Evolutionary conservation across 164 flowering plant genomes (phyloP).

Genomic region (Malania oleifera): DNA sequence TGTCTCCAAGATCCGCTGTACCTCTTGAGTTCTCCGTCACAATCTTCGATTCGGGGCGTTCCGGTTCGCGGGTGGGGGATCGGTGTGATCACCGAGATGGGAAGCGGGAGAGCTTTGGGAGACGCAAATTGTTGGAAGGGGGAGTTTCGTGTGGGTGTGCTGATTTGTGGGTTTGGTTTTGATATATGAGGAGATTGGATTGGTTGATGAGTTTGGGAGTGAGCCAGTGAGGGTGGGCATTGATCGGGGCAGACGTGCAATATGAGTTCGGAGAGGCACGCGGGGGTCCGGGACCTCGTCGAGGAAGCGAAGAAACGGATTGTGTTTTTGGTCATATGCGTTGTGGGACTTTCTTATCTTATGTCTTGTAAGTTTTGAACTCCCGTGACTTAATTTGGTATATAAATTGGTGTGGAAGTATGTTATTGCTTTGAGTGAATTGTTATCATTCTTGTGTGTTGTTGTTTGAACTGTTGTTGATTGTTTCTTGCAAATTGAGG

Average conservation of each 20-base stretch:
- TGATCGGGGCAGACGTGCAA: constrained; percentile 7
- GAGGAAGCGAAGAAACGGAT: constrained; percentile 95
- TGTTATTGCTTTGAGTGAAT: background rate
- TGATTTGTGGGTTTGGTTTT: background rate
- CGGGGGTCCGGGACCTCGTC: constrained; percentile 60
- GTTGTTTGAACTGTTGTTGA: background rate
- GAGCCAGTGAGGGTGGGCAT: constrained; percentile 2
- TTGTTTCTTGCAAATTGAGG: background rate
- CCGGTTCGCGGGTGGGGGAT: too few relatives aligned
- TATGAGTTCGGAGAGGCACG: constrained; percentile 59
- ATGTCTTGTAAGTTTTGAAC: constrained; percentile 76
- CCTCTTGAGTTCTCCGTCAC: background rate
- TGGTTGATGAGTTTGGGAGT: constrained; percentile 1
- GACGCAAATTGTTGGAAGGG: too few relatives aligned
- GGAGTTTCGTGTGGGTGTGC: too few relatives aligned
- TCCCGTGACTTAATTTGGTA: background rate
- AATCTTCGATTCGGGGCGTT: constrained; percentile 2
- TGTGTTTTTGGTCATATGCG: constrained; percentile 65
- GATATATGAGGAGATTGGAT: too few relatives aligned
- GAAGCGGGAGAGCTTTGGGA: too few relatives aligned
- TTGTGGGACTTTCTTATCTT: constrained; percentile 85
- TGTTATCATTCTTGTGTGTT: constrained; percentile 1
- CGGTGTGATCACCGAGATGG: too few relatives aligned
- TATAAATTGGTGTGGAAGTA: too few relatives aligned
- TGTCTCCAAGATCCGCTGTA: too few relatives aligned